phyloP scores from a whole-genome alignment of 352 stramenopile species.

The Pythium periplocum region DNA sequence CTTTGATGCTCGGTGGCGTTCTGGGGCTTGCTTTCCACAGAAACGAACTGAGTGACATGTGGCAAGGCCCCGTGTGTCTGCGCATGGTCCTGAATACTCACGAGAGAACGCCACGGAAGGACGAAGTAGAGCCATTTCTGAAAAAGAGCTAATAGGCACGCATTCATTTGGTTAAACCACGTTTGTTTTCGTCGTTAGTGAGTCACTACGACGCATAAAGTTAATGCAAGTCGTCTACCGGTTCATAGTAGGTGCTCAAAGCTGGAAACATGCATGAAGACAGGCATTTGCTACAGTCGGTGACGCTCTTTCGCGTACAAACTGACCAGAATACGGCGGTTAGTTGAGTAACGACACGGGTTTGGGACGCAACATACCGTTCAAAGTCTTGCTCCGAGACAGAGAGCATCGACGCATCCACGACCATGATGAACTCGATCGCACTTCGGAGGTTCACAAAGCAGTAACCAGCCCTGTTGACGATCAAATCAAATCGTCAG shows the following conservation, averaged over 20 bases:
- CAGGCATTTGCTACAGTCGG: no score
- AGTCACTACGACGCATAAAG: no score
- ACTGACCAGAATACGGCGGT: background rate
- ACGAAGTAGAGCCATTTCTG: constrained; percentile 21
- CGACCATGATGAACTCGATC: constrained; percentile 87
- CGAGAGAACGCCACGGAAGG: constrained; percentile 4
- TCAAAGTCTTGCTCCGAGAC: constrained; percentile 80
- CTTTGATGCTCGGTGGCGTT: constrained; percentile 76
- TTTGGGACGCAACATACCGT: constrained; percentile 21
- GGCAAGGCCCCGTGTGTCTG: constrained; percentile 53
- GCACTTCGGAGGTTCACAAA: constrained; percentile 90
- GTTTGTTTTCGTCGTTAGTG: no score
- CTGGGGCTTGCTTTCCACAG: constrained; percentile 41
- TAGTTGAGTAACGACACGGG: no score
- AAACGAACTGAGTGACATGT: constrained; percentile 66
- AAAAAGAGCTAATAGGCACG: constrained; percentile 11
- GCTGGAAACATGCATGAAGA: no score
- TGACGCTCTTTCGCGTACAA: constrained; percentile 12
- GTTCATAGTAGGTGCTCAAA: no score
- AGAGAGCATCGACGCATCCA: constrained; percentile 79
- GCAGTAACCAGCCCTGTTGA: constrained; percentile 79
- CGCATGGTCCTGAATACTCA: constrained; percentile 10
- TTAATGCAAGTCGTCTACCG: no score
- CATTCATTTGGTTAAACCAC: background rate
- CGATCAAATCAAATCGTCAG: background rate